These are phyloP conservation scores for Agrostemma githago DNA, from an alignment of 148 eudicot species.

Conservation along the genomic window DNA sequence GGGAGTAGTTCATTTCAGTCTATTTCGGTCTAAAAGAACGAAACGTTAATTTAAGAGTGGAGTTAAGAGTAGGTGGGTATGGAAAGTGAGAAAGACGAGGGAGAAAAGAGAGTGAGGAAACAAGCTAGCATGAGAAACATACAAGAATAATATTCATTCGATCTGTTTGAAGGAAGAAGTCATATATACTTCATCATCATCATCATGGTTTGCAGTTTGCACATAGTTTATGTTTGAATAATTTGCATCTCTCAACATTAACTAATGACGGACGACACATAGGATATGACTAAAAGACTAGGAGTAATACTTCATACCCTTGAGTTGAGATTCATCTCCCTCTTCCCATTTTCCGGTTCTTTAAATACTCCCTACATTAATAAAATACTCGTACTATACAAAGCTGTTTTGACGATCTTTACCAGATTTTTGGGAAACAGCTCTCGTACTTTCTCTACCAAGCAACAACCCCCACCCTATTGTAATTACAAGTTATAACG, in stretches of 20 bases:
- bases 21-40: no score
- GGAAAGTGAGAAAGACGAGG: background rate
- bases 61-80: no score
- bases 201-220: background rate
- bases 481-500: no score
- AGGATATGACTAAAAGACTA: no score
- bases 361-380: no score
- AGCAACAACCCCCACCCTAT: conserved; percentile 16
- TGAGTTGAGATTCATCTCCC: conserved; percentile 26
- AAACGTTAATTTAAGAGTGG: no score
- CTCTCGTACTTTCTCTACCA: conserved; percentile 32
- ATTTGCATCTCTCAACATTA: background rate
- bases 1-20: no score
- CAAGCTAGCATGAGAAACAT: no score
- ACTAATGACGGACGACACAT: background rate
- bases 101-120: background rate
- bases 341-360: conserved; percentile 12
- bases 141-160: background rate
- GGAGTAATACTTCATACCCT: background rate
- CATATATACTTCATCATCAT: no score
- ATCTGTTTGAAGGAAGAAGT: no score
- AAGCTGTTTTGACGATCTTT: background rate
- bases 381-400: background rate
- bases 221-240: conserved; percentile 5
- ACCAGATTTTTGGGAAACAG: conserved; percentile 37